A percentile compares a stretch with the other conserved stretches of the same genome.
Evolutionary conservation across 768 basidiomycete genomes (phyloP).

Genomic region (Candolleomyces aberdarensis): DNA sequence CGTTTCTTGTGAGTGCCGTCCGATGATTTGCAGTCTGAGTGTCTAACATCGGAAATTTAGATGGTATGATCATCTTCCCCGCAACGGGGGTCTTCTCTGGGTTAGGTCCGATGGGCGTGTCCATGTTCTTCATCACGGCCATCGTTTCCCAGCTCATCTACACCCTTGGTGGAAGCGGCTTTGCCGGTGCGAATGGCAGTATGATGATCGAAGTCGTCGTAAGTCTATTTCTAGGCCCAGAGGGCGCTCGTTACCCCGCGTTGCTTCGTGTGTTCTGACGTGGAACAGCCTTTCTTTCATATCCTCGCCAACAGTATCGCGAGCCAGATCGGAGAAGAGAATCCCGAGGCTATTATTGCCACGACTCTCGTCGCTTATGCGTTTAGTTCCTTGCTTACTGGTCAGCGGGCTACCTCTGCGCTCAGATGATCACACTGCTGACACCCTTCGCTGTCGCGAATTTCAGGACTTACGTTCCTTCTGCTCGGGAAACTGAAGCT

Average conservation of each 20-base stretch:
- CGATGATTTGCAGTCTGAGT: not conserved
- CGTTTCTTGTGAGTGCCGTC: conserved; percentile 67
- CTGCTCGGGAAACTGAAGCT: conserved; percentile 81
- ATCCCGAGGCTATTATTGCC: conserved; percentile 73
- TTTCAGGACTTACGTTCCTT: conserved; percentile 73
- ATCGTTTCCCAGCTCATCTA: conserved; percentile 82
- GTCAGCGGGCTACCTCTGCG: conserved; percentile 33
- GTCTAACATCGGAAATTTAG: conserved; percentile 27
- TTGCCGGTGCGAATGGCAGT: conserved; percentile 87
- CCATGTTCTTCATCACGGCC: conserved; percentile 91
- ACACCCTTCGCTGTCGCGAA: not conserved
- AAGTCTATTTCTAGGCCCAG: conserved; percentile 25
- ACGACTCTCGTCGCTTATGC: conserved; percentile 91
- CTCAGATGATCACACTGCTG: not conserved
- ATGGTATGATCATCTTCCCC: conserved; percentile 97
- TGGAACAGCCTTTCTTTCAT: conserved; percentile 85
- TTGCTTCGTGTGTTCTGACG: not conserved
- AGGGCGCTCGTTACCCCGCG: not conserved
- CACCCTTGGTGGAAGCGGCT: conserved; percentile 82
- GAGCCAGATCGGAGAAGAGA: conserved; percentile 62
- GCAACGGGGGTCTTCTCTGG: conserved; percentile 73
- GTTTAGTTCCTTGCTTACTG: conserved; percentile 84
- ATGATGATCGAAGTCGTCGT: conserved; percentile 99
- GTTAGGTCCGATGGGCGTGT: conserved; percentile 87
- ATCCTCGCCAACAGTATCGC: conserved; percentile 81